These are phyloP conservation scores for Pulveroboletus frians DNA, from an alignment of 768 basidiomycete species.

Conservation along the genomic window DNA sequence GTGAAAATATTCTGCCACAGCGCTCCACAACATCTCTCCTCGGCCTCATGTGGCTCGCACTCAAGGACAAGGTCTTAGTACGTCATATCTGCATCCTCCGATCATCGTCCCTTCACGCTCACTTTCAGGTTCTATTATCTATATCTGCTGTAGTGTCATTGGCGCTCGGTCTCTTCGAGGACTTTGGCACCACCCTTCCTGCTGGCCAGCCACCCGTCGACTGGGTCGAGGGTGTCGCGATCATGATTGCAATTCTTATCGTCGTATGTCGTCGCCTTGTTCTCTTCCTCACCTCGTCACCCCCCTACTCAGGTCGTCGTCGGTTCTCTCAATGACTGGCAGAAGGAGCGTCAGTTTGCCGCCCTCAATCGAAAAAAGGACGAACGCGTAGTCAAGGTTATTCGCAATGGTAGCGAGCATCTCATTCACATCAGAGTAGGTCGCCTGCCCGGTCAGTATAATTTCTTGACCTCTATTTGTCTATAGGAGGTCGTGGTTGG, in stretches of 20 bases:
- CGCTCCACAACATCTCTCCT: constrained; percentile 67
- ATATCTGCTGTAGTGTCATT: constrained; percentile 91
- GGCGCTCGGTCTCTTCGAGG: constrained; percentile 91
- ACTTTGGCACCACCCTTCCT: constrained; percentile 69
- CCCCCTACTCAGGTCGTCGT: constrained; percentile 61
- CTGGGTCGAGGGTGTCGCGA: constrained; percentile 94
- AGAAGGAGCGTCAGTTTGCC: constrained; percentile 96
- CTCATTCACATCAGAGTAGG: constrained; percentile 77
- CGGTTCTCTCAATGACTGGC: constrained; percentile 95
- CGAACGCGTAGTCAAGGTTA: constrained; percentile 83
- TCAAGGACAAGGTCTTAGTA: constrained; percentile 89
- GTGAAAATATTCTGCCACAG: constrained; percentile 67
- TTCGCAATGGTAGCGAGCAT: constrained; percentile 64
- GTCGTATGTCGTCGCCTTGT: constrained; percentile 47
- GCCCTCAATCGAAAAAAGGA: constrained; percentile 92
- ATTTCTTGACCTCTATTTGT: constrained; percentile 13
- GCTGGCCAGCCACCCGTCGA: constrained; percentile 72
- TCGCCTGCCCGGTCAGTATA: neutral
- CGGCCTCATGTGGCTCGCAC: constrained; percentile 75
- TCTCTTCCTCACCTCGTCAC: neutral
- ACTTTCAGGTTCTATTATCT: constrained; percentile 70
- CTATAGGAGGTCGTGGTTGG: constrained; percentile 86
- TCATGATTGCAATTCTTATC: constrained; percentile 69
- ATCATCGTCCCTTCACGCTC: constrained; percentile 6
- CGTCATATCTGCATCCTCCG: constrained; percentile 23